Percentiles rank a stretch among this genome's conserved stretches.
Conservation (phyloP, 1,284 basidiomycete species). For the Coniferiporia weirii region DNA sequence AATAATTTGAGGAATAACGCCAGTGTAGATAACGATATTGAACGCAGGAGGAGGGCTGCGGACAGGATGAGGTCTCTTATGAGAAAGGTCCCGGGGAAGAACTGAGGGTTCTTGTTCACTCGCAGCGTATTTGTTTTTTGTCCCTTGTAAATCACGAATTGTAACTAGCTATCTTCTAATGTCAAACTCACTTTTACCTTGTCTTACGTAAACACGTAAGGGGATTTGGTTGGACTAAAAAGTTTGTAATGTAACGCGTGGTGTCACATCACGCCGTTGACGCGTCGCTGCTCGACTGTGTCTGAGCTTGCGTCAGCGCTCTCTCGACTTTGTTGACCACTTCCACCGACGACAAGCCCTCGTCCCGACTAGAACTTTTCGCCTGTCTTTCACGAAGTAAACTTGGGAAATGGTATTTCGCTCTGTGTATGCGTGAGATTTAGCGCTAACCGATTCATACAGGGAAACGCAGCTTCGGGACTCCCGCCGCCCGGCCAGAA, state of each 20-base stretch:
- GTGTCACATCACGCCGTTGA: conserved; percentile 2
- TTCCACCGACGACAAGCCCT: background rate
- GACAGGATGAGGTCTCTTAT: conserved; percentile 61
- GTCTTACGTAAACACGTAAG: background rate
- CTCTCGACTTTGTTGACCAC: background rate
- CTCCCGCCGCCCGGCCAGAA: conserved; percentile 43
- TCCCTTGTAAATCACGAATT: background rate
- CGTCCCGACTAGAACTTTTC: no score
- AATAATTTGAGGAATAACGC: conserved; percentile 43
- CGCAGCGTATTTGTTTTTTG: background rate
- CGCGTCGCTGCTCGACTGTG: conserved; percentile 9
- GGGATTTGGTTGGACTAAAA: background rate
- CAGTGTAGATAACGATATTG: conserved; percentile 65
- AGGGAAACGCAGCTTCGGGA: conserved; percentile 83
- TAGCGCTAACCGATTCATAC: background rate
- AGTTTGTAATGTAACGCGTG: background rate
- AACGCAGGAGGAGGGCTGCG: conserved; percentile 64
- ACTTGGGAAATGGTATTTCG: conserved; percentile 3
- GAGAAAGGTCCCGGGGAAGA: conserved; percentile 33
- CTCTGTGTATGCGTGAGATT: background rate
- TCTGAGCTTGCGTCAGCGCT: conserved; percentile 15
- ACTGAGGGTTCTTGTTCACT: background rate
- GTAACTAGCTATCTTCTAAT: background rate
- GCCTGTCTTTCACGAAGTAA: background rate
- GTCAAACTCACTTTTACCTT: conserved; percentile 15